Conservation (phyloP, 352 stramenopile species). For the Phytophthora rubi region DNA sequence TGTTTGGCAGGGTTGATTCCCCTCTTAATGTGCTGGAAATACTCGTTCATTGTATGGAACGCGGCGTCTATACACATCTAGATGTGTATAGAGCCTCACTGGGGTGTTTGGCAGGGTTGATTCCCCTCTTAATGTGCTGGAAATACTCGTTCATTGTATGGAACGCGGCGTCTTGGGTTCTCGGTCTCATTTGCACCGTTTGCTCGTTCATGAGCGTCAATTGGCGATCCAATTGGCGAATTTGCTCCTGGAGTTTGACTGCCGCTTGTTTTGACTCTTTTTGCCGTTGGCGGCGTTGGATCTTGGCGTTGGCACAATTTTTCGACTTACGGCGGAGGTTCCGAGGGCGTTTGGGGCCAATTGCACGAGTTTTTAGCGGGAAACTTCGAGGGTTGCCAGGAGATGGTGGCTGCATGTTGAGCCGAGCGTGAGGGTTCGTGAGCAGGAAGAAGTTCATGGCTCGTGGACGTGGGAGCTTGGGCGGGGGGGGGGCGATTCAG, state of each 20-base stretch:
- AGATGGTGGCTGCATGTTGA: background rate
- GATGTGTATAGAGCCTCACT: constrained; percentile 3
- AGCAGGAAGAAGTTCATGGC: constrained; percentile 8
- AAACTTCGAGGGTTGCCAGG: background rate
- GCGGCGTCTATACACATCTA: too few species aligned
- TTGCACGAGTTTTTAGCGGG: background rate
- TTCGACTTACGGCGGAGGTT: constrained; percentile 2
- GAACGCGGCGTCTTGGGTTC: constrained; percentile 34
- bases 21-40: constrained; percentile 34
- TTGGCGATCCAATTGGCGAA: constrained; percentile 4
- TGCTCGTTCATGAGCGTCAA: constrained; percentile 2
- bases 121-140: constrained; percentile 28
- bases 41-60: constrained; percentile 32
- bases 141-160: constrained; percentile 43
- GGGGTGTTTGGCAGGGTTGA: constrained; percentile 10
- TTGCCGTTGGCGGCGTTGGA: constrained; percentile 1
- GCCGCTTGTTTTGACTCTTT: background rate
- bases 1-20: constrained; percentile 22
- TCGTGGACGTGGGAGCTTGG: background rate
- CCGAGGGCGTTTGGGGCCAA: constrained; percentile 1
- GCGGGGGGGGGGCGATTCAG: background rate
- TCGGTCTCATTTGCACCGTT: constrained; percentile 14
- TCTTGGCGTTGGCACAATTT: constrained; percentile 17
- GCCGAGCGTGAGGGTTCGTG: constrained; percentile 5
- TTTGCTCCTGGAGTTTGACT: constrained; percentile 1